phyloP scores from a whole-genome alignment of 2,329 filamentous ascomycete genomes.

The Fusarium sp. region DNA sequence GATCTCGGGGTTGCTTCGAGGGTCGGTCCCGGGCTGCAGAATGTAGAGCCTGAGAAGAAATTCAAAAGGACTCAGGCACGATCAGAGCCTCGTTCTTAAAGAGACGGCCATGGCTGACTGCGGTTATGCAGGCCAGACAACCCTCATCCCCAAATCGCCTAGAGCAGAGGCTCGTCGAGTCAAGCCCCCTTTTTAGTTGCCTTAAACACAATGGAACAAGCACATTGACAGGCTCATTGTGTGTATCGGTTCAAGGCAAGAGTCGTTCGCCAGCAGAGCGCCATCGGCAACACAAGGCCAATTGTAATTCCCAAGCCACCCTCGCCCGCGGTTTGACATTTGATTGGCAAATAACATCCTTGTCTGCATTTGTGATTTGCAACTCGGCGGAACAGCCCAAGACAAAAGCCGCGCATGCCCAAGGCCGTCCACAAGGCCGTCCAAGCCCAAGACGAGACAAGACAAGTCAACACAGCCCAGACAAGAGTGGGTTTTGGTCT shows the following conservation, averaged over 20 bases:
- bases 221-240: not conserved
- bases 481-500: slow-evolving; percentile 1
- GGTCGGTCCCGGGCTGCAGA: not conserved
- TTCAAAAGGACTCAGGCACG: not conserved
- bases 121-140: slow-evolving; percentile 8
- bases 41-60: not conserved
- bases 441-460: not conserved
- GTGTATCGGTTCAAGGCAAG: not conserved
- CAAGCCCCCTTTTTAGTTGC: slow-evolving; percentile 16
- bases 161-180: slow-evolving; percentile 31
- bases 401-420: not conserved
- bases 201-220: slow-evolving; percentile 3
- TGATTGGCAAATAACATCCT: slow-evolving; percentile 2
- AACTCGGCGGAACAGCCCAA: not conserved
- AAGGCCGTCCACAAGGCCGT: not conserved
- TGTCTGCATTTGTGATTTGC: not conserved
- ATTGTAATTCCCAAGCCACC: slow-evolving; percentile 10
- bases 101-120: not conserved
- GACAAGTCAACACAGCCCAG: slow-evolving; percentile 25
- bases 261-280: not conserved
- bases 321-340: not conserved
- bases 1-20: not conserved
- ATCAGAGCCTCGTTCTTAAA: slow-evolving; percentile 18
- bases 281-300: not conserved
- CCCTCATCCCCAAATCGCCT: slow-evolving; percentile 22